Base-by-base conservation (phyloP, 306 rosid genomes). In the Begonia fuchsioides region DNA sequence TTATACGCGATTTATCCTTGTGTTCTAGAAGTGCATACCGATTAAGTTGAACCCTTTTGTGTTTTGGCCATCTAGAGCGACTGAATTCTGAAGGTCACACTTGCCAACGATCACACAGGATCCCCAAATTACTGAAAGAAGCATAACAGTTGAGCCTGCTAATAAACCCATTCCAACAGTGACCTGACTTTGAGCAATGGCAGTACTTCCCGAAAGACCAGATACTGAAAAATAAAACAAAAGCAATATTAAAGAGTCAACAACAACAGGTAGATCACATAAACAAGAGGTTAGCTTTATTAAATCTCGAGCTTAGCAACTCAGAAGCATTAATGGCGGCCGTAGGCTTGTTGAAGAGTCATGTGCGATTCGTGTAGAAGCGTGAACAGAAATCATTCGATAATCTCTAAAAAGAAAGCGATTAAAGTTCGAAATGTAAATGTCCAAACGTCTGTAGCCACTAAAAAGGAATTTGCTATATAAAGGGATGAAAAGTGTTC, bases 91-190 rank as follows among this genome's bases (percentile, higher is more conserved):
- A 61, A 76, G 51, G 66, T 76, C 82, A n/a, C 74, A 62, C 77
- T 72, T 81, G 53, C 86, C 93, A 17, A 81, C 70, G 32, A 77
- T 8, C 50, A 81, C 65, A 61, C 93, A 77, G 10, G 86, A 63
- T 14, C 80, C 86, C 93, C 93, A 81, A 35, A 77, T 65, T 26
- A 77, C 10, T 3, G 93, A 66, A 39, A 77, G 71, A 51, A 81
- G 86, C 86, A 82, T 64, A n/a, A 78, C 87, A 55, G 81, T 75
- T 40, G 93, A 78, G 38, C 93, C 93, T 57, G 86, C 77, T 32
- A 81, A 64, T 58, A 81, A 69, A 15, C 86, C 86, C 80, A 81
- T 81, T 63, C 87, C 93, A 32, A 78, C 81, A 7, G 81, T 68
- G 49, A 82, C 93, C 60, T 78, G 93, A 58, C 72, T 61, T 63